Conservation (phyloP, 139 green algal genomes). For the Haematococcus lacustris region DNA sequence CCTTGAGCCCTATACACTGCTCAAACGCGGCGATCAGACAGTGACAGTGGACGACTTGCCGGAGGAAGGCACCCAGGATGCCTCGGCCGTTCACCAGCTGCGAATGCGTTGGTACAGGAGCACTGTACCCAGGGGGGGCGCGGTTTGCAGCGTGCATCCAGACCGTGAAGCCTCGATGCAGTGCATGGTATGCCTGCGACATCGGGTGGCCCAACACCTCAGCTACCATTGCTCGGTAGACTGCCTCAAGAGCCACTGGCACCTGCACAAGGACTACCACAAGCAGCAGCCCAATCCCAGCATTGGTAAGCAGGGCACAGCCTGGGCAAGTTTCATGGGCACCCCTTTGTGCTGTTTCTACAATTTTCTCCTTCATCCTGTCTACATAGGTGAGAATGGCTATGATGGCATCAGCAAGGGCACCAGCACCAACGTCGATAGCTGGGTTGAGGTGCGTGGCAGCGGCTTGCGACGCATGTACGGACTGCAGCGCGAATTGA, state of each 20-base stretch:
- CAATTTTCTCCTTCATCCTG: background rate
- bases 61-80: constrained; percentile 50
- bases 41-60: background rate
- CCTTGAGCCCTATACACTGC: background rate
- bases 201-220: constrained; percentile 58
- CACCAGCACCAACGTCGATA: background rate
- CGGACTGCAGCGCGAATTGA: background rate
- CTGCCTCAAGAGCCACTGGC: constrained; percentile 85
- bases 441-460: background rate
- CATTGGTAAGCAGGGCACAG: background rate
- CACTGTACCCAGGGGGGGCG: constrained; percentile 59
- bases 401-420: background rate
- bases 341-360: background rate
- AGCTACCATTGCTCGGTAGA: constrained; percentile 88
- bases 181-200: constrained; percentile 82
- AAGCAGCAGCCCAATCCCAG: constrained; percentile 24
- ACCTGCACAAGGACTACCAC: constrained; percentile 83
- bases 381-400: background rate
- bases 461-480: background rate
- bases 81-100: constrained; percentile 62
- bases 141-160: constrained; percentile 80
- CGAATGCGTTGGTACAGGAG: constrained; percentile 83
- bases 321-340: background rate
- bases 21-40: background rate
- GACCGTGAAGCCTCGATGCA: constrained; percentile 81